Evolutionary conservation across 805 yeast species (phyloP), one percentile per base, ranked within the genome.

Genomic region (Wickerhamomyces subpelliculosus): DNA sequence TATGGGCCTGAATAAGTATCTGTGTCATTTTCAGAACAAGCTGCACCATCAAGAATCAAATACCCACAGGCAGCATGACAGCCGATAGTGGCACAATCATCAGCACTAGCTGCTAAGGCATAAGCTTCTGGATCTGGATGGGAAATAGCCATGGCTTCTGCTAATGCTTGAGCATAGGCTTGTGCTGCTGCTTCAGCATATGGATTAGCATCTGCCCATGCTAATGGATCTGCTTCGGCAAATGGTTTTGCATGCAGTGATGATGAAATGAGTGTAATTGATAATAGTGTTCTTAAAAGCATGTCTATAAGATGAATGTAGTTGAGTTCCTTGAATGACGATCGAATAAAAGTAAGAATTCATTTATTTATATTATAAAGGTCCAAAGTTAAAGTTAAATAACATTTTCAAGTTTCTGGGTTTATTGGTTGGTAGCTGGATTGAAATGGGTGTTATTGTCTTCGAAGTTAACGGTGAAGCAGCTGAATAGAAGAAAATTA

Each of bases 51-150:
- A 7, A 60, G 25, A 36, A 61, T 61, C 32, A 58, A 38, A 43
- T 48, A 48, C 40, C 65, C 65, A 52, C 64, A 60, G n/a, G 54
- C 46, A 26, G 60, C 60, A 44, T 61, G 66, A 42, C 66, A 61
- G 4, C 46, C 42, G 38, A 56, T 49, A 22, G 55, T 28, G 17
- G 66, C 65, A 38, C 51, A 51, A 33, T 46, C 61, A 22, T 53
- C 58, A 28, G 55, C 58, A 31, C 45, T 39, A 30, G 62, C 58
- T 29, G 60, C 62, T 16, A 46, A 30, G 5, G 54, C 56, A 30
- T 48, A 47, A 4, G 64, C 62, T 21, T 46, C 49, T 17, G 60
- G 60, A 31, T 52, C 51, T 34, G 65, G 60, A 37, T 55, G 55
- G 27, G 58, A 57, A 29, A 50, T 44, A 26, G 61, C 59, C 4